Evolutionary conservation across 164 flowering plant species (phyloP).

Genomic region (Dillenia turbinata): DNA sequence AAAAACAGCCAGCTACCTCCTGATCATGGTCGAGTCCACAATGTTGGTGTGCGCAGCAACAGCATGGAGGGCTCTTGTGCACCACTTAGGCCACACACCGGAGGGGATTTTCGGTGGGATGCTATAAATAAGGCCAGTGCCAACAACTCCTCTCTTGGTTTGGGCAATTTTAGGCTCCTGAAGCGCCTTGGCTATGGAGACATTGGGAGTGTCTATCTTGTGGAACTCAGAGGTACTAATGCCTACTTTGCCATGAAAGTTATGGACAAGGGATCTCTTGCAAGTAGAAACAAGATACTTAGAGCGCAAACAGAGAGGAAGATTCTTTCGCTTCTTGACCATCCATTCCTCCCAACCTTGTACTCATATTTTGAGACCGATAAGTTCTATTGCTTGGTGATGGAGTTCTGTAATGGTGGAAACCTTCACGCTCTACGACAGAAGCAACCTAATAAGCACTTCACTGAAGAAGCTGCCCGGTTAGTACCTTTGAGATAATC

Average conservation of each 20-base stretch:
- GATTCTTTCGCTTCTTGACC: slow-evolving; percentile 72
- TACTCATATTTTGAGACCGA: slow-evolving; percentile 75
- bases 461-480: slow-evolving; percentile 75
- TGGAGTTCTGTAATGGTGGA: slow-evolving; percentile 88
- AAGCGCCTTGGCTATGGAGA: slow-evolving; percentile 85
- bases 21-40: slow-evolving; percentile 8
- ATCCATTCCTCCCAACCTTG: slow-evolving; percentile 76
- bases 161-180: slow-evolving; percentile 60
- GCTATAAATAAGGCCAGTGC: slow-evolving; percentile 43
- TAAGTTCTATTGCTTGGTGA: slow-evolving; percentile 72
- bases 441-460: slow-evolving; percentile 70
- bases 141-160: slow-evolving; percentile 44
- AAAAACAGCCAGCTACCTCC: slow-evolving; percentile 9
- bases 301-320: slow-evolving; percentile 76
- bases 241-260: slow-evolving; percentile 74
- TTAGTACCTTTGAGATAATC: slow-evolving; percentile 8
- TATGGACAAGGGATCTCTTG: slow-evolving; percentile 76
- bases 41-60: slow-evolving; percentile 22
- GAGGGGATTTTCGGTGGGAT: slow-evolving; percentile 77
- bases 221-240: slow-evolving; percentile 57
- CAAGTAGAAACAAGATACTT: slow-evolving; percentile 61
- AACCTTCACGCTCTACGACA: slow-evolving; percentile 76
- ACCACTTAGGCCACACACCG: slow-evolving; percentile 68
- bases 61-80: slow-evolving; percentile 41
- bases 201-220: slow-evolving; percentile 76